phyloP scores from a whole-genome alignment of 2,329 filamentous ascomycete genomes.

The Diaporthe capsici region DNA sequence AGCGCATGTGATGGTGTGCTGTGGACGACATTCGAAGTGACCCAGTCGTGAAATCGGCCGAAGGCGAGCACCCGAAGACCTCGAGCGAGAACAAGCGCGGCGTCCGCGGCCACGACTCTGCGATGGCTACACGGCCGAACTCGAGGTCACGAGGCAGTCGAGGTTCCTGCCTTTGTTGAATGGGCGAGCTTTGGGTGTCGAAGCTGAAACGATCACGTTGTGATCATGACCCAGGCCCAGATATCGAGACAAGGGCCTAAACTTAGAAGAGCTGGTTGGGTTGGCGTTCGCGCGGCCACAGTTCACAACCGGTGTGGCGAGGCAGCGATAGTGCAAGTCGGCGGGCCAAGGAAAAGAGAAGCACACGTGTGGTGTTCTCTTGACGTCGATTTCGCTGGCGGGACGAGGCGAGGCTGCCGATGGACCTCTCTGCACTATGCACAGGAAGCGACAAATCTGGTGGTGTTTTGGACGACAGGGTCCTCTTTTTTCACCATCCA shows the following conservation, averaged over 20 bases:
- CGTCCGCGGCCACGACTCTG: neutral
- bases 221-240: neutral
- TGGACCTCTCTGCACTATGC: neutral
- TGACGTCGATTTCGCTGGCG: neutral
- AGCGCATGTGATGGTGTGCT: neutral
- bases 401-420: neutral
- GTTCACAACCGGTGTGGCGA: neutral
- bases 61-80: neutral
- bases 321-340: neutral
- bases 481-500: neutral
- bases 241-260: neutral
- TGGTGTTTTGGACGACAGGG: constrained; percentile 8
- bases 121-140: neutral
- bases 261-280: neutral
- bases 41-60: neutral
- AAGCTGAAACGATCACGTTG: neutral
- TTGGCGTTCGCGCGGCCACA: neutral
- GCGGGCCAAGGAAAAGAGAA: neutral
- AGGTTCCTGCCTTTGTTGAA: neutral
- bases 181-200: neutral
- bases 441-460: neutral
- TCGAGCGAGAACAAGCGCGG: neutral
- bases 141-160: neutral
- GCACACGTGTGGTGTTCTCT: no score
- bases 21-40: neutral